Base-by-base conservation (phyloP, 1,139 yeast genomes). In the Debaryomyces coudertii region DNA sequence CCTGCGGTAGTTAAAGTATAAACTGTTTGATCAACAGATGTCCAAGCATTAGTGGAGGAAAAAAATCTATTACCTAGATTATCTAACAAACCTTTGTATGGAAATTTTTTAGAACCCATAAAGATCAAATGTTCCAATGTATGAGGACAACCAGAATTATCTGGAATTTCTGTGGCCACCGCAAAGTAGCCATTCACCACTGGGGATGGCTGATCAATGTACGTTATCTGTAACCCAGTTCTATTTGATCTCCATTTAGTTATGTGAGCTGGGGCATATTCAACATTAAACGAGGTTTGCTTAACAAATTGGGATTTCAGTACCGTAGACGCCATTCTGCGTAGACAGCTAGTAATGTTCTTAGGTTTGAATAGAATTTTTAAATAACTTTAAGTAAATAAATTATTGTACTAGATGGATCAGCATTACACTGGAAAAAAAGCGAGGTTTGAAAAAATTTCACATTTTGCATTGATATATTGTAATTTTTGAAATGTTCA, bases 1-100 rank as follows among this genome's bases (percentile, higher is more conserved):
- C 99, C 99, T 0, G 98, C 98, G 35, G 96, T 84, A 7, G 87
- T 80, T 47, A 95, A 73, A 1, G 97, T 90, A 60, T 93, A 95
- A 2, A 90, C 97, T 0, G 99, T 95, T 61, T 90, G 96, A 65
- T 95, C 99, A 2, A 93, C 88, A 1, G 87, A 90, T 0, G 99
- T 93, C 97, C 97, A 92, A 0, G 99, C 99, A 61, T 95, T 95
- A 1, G 99, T 95, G 7, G 83, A 77, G 1, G 97, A 87, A 65
- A 87, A 87, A 54, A 90, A 84, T 47, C 90, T 69, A 61, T 90
- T 90, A 5, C 98, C 97, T 47, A 92, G 76, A 7, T 84, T 84
- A 58, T 95, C 99, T 42, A 95, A 73, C 44, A 92, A 71, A 3
- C 99, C 99, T 65, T 93, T 93, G 64, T 85, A 92, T 0, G 99